Evolutionary conservation across 2,329 filamentous ascomycete genomes (phyloP).

Genomic region (Arthrinium puccinioides): DNA sequence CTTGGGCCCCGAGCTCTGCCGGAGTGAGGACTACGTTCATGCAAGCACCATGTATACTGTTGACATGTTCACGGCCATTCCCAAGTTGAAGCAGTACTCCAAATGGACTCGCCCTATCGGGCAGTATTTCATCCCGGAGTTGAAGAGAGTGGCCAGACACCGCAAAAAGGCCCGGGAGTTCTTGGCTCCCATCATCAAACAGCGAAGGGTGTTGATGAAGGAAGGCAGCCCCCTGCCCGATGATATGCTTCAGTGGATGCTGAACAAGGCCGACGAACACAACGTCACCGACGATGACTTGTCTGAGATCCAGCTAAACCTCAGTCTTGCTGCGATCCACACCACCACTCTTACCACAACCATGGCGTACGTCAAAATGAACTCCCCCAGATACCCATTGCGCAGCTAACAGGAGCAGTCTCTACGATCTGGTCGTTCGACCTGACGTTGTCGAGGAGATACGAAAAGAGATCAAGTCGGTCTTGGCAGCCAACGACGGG

Average conservation of each 20-base stretch:
- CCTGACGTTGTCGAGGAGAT: conserved; percentile 42
- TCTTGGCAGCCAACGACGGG: conserved; percentile 24
- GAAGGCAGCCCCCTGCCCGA: conserved; percentile 24
- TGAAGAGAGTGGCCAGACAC: conserved; percentile 24
- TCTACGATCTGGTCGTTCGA: conserved; percentile 41
- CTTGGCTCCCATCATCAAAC: conserved; percentile 20
- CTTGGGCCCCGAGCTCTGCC: conserved; percentile 38
- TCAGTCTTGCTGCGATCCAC: conserved; percentile 42
- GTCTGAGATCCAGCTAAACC: conserved; percentile 30
- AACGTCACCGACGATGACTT: conserved; percentile 22
- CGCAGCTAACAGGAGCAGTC: conserved; percentile 3
- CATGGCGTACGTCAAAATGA: conserved; percentile 24
- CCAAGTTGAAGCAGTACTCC: conserved; percentile 13
- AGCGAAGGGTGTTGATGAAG: conserved; percentile 16
- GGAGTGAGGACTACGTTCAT: conserved; percentile 35
- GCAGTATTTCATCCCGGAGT: conserved; percentile 23
- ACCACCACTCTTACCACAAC: conserved; percentile 36
- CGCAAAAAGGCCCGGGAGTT: conserved; percentile 25
- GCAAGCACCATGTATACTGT: conserved; percentile 40
- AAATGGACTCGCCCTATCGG: conserved; percentile 25
- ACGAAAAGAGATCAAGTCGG: conserved; percentile 38
- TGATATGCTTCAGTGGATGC: conserved; percentile 39
- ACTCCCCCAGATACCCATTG: neutral
- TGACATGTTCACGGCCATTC: conserved; percentile 29
- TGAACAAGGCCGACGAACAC: conserved; percentile 26